Conservation (phyloP, 1,284 basidiomycete species). For the Papiliotrema nemorosa region DNA sequence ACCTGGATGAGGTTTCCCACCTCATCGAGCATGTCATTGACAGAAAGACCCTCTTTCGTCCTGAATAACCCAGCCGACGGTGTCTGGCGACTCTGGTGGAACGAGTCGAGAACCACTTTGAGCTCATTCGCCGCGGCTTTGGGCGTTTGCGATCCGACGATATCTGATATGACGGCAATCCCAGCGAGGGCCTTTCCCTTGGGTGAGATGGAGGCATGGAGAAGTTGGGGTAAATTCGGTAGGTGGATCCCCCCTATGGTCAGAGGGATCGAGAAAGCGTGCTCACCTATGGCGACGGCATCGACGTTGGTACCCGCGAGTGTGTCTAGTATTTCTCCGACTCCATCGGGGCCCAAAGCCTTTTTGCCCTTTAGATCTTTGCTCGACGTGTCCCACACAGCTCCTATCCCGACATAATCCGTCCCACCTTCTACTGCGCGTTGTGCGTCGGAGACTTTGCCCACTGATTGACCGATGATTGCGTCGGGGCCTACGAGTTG, state of each 20-base stretch:
- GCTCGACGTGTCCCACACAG: conserved; percentile 69
- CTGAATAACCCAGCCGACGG: conserved; percentile 11
- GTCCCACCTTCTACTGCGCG: conserved; percentile 54
- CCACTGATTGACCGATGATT: conserved; percentile 79
- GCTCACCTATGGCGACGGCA: conserved; percentile 74
- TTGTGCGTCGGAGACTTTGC: conserved; percentile 62
- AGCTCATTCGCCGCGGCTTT: conserved; percentile 55
- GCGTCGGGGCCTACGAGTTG: conserved; percentile 64
- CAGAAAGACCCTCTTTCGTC: neutral
- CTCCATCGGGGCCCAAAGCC: conserved; percentile 61
- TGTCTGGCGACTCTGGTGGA: conserved; percentile 28
- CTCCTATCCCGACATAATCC: conserved; percentile 85
- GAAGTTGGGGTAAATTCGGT: conserved; percentile 65
- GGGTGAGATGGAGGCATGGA: conserved; percentile 65
- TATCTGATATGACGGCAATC: conserved; percentile 86
- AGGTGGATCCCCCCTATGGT: conserved; percentile 73
- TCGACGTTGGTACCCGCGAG: conserved; percentile 63
- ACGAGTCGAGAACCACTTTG: conserved; percentile 39
- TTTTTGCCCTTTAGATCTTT: conserved; percentile 61
- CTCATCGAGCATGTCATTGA: conserved; percentile 43
- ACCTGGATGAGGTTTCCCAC: conserved; percentile 55
- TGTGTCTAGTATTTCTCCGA: conserved; percentile 62
- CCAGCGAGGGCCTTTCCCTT: conserved; percentile 64
- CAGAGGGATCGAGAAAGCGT: neutral
- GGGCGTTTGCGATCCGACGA: conserved; percentile 68